Evolutionary conservation across 176 grass and related monocot species (phyloP), one percentile per base, ranked within the genome.

Genomic region (Melocanna baccifera): DNA sequence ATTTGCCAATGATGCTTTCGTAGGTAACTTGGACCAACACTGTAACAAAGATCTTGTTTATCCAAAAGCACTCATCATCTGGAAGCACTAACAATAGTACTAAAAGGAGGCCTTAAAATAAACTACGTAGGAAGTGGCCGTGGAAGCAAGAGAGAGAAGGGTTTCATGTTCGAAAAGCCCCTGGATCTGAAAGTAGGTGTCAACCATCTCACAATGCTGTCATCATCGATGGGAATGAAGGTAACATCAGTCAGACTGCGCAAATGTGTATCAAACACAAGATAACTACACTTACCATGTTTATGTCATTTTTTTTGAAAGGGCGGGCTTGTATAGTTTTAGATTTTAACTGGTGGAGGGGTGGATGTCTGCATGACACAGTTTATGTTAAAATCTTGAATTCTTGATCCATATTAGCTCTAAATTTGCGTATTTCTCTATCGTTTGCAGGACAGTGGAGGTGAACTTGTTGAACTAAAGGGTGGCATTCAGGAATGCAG

Each of bases 391-490:
- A 43, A 11, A 34, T 25, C 2, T 67, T 22, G 36, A 71, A 46
- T 46, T 13, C 25, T 62, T 80, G 16, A 56, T 11, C 0, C 16
- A 46, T 57, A 7, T 39, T 14, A 39, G 29, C 46, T 62, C 40
- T 26, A 61, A 71, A 59, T 14, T 75, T 81, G 62, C 71, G 51
- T 26, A 18, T 67, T 78, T 78, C 14, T 2, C 30, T 79, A 6
- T 86, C 34, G 19, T 90, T 63, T 85, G 48, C 67, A 98, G 96
- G 96, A 98, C 87, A 98, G 91, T 56, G 94, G 94, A 67, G 72
- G 89, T 68, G 84, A 88, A 37, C 73, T 93, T 77, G 91, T 91
- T 56, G 76, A 85, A 23, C 40, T 83, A 62, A 80, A 87, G 77
- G 69, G 87, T 6, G 91, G 94, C 16, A 66, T 97, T 15, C 81